These are phyloP conservation scores for Boletus huronensis DNA, from an alignment of 768 basidiomycete species.

Conservation along the genomic window DNA sequence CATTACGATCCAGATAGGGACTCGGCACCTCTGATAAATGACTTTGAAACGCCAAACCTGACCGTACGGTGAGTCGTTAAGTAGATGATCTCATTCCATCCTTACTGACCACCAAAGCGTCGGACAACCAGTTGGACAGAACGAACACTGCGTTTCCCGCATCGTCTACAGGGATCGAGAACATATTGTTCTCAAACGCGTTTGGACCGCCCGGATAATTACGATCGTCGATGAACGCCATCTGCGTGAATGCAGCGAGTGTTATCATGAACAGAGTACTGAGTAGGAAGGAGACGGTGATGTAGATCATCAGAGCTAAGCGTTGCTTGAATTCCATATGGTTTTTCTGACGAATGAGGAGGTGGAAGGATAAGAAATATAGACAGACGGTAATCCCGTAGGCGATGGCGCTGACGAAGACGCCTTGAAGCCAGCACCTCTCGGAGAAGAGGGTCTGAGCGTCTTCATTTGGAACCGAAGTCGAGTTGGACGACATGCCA, in stretches of 20 bases:
- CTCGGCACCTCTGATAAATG: constrained; percentile 9
- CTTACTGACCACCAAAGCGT: constrained; percentile 17
- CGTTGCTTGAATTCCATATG: constrained; percentile 4
- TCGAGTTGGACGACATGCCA: constrained; percentile 16
- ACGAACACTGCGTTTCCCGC: constrained; percentile 10
- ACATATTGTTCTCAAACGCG: constrained; percentile 21
- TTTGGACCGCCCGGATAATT: constrained; percentile 32
- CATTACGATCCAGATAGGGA: constrained; percentile 9
- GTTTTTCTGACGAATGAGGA: constrained; percentile 3
- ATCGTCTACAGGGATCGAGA: constrained; percentile 17
- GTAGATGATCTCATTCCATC: not conserved
- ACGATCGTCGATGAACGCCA: constrained; percentile 32
- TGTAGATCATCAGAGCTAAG: constrained; percentile 4
- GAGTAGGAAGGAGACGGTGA: constrained; percentile 3
- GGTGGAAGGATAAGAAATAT: constrained; percentile 5
- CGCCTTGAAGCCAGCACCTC: constrained; percentile 20
- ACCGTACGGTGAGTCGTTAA: not conserved
- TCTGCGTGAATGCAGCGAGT: constrained; percentile 22
- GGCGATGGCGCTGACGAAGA: constrained; percentile 3
- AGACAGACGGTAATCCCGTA: constrained; percentile 10
- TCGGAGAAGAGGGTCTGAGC: constrained; percentile 15
- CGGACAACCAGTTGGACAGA: constrained; percentile 15
- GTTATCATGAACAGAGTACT: constrained; percentile 17
- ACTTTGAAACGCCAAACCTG: constrained; percentile 20
- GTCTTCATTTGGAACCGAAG: constrained; percentile 14